phyloP scores from a whole-genome alignment of 78 protist genomes.

The slime mould (Dictyostelium discoideum) region dicty_2.7 NC_007089.4:4424501-4425000 shows the following conservation, averaged over 20 bases:
- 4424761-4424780: background rate
- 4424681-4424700: background rate
- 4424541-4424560: no score
- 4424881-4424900: background rate
- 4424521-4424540: no score
- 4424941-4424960: background rate
- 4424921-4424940: background rate
- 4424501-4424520: no score
- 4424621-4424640: slow-evolving; percentile 31
- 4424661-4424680: slow-evolving; percentile 14
- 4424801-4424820: background rate
- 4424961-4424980: background rate
- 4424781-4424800: background rate
- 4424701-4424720: background rate
- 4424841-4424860: background rate
- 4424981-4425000: background rate
- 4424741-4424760: slow-evolving; percentile 14
- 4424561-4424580: no score
- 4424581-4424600: background rate
- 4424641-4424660: background rate
- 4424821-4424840: background rate
- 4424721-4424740: background rate
- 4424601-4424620: background rate
- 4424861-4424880: background rate
- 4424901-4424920: background rate